Conservation (phyloP, 2,329 filamentous ascomycete genomes). For the Monilinia laxa region DNA sequence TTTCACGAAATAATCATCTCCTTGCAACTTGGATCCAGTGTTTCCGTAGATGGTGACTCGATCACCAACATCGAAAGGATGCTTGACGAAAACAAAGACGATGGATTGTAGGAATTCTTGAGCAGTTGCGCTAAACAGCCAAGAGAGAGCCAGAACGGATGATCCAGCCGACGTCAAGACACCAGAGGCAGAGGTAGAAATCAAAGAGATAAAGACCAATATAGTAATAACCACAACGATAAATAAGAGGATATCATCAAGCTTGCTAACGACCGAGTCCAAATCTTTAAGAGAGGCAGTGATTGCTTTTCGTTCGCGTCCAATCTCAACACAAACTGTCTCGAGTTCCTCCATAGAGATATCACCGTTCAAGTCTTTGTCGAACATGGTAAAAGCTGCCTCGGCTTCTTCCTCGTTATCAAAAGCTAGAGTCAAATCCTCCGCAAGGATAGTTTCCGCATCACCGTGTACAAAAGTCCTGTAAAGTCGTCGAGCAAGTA, state of each 20-base stretch:
- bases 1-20: constrained; percentile 95
- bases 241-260: constrained; percentile 86
- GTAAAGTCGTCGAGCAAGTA: constrained; percentile 83
- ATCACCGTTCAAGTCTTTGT: constrained; percentile 95
- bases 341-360: constrained; percentile 95
- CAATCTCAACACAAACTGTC: constrained; percentile 89
- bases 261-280: constrained; percentile 86
- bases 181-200: constrained; percentile 86
- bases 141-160: constrained; percentile 82
- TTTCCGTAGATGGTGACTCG: constrained; percentile 90
- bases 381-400: constrained; percentile 86
- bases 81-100: constrained; percentile 95
- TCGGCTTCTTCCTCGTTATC: constrained; percentile 82
- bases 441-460: constrained; percentile 71
- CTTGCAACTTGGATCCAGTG: constrained; percentile 71
- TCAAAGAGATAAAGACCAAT: constrained; percentile 83
- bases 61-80: constrained; percentile 95
- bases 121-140: constrained; percentile 88
- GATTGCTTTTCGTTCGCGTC: constrained; percentile 91
- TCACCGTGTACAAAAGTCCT: constrained; percentile 77
- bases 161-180: constrained; percentile 89
- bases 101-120: constrained; percentile 93
- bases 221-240: constrained; percentile 78
- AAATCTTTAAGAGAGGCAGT: constrained; percentile 92
- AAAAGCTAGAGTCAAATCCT: constrained; percentile 78